Evolutionary conservation across 306 rosid species (phyloP).

Genomic region (Leucaena leucocephala): DNA sequence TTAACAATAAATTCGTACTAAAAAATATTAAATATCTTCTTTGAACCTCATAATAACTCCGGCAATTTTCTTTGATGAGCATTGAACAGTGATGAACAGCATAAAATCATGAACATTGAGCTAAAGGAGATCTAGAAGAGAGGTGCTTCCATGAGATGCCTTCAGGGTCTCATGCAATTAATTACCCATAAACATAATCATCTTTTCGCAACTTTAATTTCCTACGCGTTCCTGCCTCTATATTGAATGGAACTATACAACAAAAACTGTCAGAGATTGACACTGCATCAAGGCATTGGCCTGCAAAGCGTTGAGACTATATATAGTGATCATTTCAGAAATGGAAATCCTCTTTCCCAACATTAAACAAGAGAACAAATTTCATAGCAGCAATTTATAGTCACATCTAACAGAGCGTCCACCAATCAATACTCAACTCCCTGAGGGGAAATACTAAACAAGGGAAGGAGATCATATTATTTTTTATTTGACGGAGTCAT

Average conservation of each 20-base stretch:
- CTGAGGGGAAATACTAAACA: not conserved
- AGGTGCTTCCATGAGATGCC: not conserved
- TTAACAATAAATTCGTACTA: too few species aligned
- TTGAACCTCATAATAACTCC: too few species aligned
- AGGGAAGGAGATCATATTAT: not conserved
- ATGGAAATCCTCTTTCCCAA: not conserved
- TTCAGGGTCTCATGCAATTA: conserved; percentile 4
- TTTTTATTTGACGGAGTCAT: conserved; percentile 23
- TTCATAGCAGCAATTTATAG: conserved; percentile 27
- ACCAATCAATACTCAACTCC: conserved; percentile 1
- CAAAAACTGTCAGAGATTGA: not conserved
- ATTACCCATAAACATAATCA: conserved; percentile 3
- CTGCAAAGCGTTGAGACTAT: not conserved
- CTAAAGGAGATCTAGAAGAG: not conserved
- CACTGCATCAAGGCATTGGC: not conserved
- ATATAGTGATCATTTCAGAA: not conserved
- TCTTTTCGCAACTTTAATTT: not conserved
- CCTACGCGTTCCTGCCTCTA: not conserved
- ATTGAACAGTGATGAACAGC: conserved; percentile 21
- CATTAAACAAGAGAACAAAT: conserved; percentile 3
- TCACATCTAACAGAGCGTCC: not conserved
- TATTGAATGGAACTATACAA: not conserved
- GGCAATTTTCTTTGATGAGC: not conserved
- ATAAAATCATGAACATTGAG: conserved; percentile 32
- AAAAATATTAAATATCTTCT: too few species aligned